A percentile compares a stretch with the other conserved stretches of the same genome.
Conservation (phyloP, 2,329 filamentous ascomycete species). For the Alternaria sp. region DNA sequence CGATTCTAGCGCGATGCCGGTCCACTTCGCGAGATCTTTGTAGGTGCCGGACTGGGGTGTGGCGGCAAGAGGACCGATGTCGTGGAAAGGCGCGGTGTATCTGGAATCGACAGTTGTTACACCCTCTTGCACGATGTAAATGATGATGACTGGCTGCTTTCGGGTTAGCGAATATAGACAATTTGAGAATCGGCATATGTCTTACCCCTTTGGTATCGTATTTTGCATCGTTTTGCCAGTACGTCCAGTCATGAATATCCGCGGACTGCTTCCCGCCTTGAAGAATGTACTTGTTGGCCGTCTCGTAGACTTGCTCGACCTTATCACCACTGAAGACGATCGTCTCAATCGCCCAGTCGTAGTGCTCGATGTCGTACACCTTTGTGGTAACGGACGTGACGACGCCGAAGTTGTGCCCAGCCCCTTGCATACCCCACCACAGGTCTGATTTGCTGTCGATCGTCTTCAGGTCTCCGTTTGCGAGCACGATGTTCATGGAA, state of each 20-base stretch:
- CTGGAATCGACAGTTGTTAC: slow-evolving; percentile 21
- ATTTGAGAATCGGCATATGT: neutral
- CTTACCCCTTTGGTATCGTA: neutral
- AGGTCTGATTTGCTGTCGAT: slow-evolving; percentile 55
- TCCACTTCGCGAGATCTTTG: slow-evolving; percentile 30
- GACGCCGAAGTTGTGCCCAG: slow-evolving; percentile 59
- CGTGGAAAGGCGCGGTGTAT: slow-evolving; percentile 31
- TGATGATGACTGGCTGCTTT: slow-evolving; percentile 11
- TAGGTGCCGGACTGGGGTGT: slow-evolving; percentile 26
- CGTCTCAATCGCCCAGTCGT: slow-evolving; percentile 30
- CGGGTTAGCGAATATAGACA: neutral
- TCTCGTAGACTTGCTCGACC: slow-evolving; percentile 56
- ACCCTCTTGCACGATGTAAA: slow-evolving; percentile 36
- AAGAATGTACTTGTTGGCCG: slow-evolving; percentile 55
- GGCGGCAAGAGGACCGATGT: slow-evolving; percentile 19
- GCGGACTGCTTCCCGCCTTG: slow-evolving; percentile 53
- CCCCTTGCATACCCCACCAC: slow-evolving; percentile 58
- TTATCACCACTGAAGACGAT: slow-evolving; percentile 51
- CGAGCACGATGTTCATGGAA: slow-evolving; percentile 60
- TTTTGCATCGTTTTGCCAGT: slow-evolving; percentile 29
- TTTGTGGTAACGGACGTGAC: slow-evolving; percentile 41
- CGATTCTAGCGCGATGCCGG: slow-evolving; percentile 28
- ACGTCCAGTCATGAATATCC: slow-evolving; percentile 40
- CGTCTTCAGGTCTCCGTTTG: slow-evolving; percentile 54
- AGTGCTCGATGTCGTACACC: slow-evolving; percentile 48